These are phyloP conservation scores for Erodium moschatum DNA, from an alignment of 441 rosid genomes.

Conservation along the genomic window DNA sequence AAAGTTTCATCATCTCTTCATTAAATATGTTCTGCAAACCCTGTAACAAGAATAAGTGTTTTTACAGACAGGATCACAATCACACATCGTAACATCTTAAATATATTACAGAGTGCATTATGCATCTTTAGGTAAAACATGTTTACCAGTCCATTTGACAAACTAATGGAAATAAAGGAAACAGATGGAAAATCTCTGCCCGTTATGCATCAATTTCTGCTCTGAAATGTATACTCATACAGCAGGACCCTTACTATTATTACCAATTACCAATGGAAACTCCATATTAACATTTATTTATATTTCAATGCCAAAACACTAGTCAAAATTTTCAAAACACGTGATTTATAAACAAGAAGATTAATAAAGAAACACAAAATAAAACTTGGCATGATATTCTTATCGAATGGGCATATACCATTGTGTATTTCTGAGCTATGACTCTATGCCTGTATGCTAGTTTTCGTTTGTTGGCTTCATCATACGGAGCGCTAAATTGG, in stretches of 20 bases:
- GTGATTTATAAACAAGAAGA: not conserved
- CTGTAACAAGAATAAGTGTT: constrained; percentile 32
- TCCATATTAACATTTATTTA: too few species aligned
- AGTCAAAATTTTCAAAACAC: too few species aligned
- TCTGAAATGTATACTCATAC: too few species aligned
- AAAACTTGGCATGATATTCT: not conserved
- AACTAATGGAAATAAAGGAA: not conserved
- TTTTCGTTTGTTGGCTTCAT: constrained; percentile 55
- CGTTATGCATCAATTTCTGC: not conserved
- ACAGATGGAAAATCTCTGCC: not conserved
- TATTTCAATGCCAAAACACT: too few species aligned
- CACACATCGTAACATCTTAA: constrained; percentile 6
- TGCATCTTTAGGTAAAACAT: not conserved
- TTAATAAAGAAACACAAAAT: not conserved
- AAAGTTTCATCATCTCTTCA: constrained; percentile 33
- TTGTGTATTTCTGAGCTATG: constrained; percentile 43
- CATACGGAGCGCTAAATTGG: constrained; percentile 44
- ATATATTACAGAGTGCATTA: constrained; percentile 4
- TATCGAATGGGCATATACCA: constrained; percentile 32
- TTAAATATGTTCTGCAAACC: constrained; percentile 49
- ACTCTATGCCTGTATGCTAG: constrained; percentile 68
- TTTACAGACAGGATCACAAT: not conserved
- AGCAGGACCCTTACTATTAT: too few species aligned
- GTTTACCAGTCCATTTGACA: not conserved
- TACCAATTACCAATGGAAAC: too few species aligned